Conservation (phyloP, 1,284 basidiomycete genomes). For the Trametes polyzona region DNA sequence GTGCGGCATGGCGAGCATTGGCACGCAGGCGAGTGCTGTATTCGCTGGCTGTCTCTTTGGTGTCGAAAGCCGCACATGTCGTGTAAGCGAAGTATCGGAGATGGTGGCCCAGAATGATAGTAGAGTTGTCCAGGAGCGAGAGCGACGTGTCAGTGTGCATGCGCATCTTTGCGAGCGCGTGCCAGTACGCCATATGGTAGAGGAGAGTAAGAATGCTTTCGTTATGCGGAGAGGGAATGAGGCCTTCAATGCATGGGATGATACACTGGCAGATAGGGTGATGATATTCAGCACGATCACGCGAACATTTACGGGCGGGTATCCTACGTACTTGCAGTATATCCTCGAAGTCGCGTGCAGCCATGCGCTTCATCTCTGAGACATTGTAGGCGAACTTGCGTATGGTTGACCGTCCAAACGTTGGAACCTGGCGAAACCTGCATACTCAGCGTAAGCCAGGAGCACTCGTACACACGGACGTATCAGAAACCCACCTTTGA, state of each 20-base stretch:
- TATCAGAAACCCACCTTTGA: no score
- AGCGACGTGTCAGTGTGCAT: conserved; percentile 35
- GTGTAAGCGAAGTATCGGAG: conserved; percentile 3
- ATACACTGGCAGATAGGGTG: conserved; percentile 24
- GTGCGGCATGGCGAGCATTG: background rate
- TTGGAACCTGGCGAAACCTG: conserved; percentile 30
- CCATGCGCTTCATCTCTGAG: conserved; percentile 35
- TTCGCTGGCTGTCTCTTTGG: conserved; percentile 2
- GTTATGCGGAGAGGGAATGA: conserved; percentile 30
- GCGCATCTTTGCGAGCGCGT: conserved; percentile 36
- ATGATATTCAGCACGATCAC: conserved; percentile 1
- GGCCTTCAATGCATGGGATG: conserved; percentile 36
- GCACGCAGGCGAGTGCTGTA: conserved; percentile 1
- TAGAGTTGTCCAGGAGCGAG: conserved; percentile 18
- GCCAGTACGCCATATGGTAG: conserved; percentile 31
- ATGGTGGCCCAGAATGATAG: conserved; percentile 30
- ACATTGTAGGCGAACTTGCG: conserved; percentile 28
- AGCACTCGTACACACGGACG: no score
- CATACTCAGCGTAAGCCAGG: no score
- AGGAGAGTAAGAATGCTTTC: conserved; percentile 26
- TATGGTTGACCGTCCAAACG: conserved; percentile 30
- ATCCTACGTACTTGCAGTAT: conserved; percentile 30
- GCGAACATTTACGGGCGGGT: no score
- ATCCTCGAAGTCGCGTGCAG: conserved; percentile 35
- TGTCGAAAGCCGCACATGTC: background rate